phyloP scores from a whole-genome alignment of 768 basidiomycete genomes.

The Phaeolepiota aurea region DNA sequence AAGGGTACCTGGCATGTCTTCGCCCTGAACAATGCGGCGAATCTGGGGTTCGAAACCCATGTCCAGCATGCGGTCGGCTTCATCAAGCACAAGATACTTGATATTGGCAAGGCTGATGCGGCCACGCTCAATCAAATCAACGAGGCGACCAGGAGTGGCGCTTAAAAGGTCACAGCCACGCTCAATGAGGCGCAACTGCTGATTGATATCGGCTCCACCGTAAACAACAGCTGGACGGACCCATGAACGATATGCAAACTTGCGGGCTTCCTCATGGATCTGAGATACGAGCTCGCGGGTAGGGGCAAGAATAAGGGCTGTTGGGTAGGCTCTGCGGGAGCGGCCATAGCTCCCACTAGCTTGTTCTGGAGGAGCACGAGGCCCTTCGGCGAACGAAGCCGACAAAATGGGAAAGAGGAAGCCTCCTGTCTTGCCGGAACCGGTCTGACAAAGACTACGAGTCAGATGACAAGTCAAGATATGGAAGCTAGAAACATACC shows the following conservation, averaged over 20 bases:
- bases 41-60: slow-evolving; percentile 99
- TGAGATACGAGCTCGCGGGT: slow-evolving; percentile 98
- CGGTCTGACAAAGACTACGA: slow-evolving; percentile 56
- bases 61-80: slow-evolving; percentile 99
- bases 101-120: slow-evolving; percentile 94
- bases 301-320: slow-evolving; percentile 94
- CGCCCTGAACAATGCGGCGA: slow-evolving; percentile 93
- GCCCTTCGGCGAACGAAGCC: slow-evolving; percentile 81
- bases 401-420: slow-evolving; percentile 99
- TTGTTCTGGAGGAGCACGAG: slow-evolving; percentile 58
- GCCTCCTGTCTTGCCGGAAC: slow-evolving; percentile 98
- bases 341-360: slow-evolving; percentile 48
- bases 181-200: slow-evolving; percentile 89
- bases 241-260: slow-evolving; percentile 99
- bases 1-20: slow-evolving; percentile 92
- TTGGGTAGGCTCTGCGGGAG: slow-evolving; percentile 87
- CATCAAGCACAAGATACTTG: slow-evolving; percentile 96
- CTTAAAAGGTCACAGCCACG: slow-evolving; percentile 95
- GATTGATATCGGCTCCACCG: slow-evolving; percentile 96
- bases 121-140: slow-evolving; percentile 97
- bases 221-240: slow-evolving; percentile 98
- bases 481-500: slow-evolving; percentile 30
- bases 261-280: slow-evolving; percentile 98
- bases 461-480: slow-evolving; percentile 6
- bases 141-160: slow-evolving; percentile 95